Base-by-base conservation (phyloP, 2,329 filamentous ascomycete genomes). In the Pseudocercospora cruenta region DNA sequence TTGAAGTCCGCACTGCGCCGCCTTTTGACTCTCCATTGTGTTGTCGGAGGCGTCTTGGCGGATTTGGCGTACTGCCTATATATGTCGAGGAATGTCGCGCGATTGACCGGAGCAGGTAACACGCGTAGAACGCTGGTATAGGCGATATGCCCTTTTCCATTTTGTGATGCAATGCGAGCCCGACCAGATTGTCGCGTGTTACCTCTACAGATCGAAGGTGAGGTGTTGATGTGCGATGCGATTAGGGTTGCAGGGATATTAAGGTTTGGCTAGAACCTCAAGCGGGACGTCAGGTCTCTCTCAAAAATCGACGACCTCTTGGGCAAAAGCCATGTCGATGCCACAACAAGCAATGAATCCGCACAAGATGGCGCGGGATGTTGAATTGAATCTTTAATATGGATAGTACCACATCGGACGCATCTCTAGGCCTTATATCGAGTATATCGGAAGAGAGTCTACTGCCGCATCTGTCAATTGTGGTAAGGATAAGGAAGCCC, bases 21-120 rank as follows among this genome's bases (percentile, higher is more conserved):
- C 95, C 95, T 75, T 88, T 91, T 33, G 85, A 85, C 58, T 88
- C 82, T 60, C 95, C 95, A 85, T 99, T 99, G 80, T 99, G 95
- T 78, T 98, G 95, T 68, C 88, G 89, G 24, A 98, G 84, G 14
- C 95, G 91, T 66, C 94, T 87, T 1, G 89, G 88, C 49, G 95
- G 94, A 75, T 97, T 89, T 0, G 94, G 94, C 0, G 95, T 98
- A 51, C 92, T 96, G 61, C 95, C 95, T 62, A 98, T 90, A 79
- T 99, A 99, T 28, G 94, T 84, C 54, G 86, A 88, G 28, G 86
- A 84, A 75, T 88, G 88, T 54, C 87, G 86, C 9, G 93, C 85
- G 0, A 90, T 93, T 0, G 94, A 97, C 21, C 94, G 90, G 39
- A 98, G 86, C 16, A 98, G 86, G 78, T 99, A 98, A 76, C 95